These are phyloP conservation scores for Termitomyces sp. DNA, from an alignment of 768 basidiomycete genomes.

Conservation along the genomic window DNA sequence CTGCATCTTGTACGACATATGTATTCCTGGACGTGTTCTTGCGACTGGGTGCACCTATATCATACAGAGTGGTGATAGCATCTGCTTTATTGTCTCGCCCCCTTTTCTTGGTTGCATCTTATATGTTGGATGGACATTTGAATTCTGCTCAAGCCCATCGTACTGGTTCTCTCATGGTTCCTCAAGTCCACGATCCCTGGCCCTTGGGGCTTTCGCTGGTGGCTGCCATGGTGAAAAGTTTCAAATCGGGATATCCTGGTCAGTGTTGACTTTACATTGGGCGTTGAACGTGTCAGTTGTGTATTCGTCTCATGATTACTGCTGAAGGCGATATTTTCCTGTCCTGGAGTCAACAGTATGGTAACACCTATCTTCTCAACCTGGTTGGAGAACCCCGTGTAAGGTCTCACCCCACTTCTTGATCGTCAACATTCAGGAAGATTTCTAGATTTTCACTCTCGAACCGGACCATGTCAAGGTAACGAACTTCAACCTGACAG, in stretches of 20 bases:
- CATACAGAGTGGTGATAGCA: not conserved
- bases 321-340: constrained; percentile 23
- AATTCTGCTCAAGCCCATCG: not conserved
- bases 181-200: constrained; percentile 28
- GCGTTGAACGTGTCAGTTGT: not conserved
- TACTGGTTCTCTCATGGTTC: constrained; percentile 29
- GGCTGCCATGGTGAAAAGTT: constrained; percentile 15
- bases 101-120: not conserved
- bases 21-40: constrained; percentile 1
- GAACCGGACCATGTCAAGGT: constrained; percentile 47
- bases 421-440: not conserved
- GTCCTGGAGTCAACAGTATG: constrained; percentile 22
- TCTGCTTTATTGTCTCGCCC: constrained; percentile 8
- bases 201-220: constrained; percentile 34
- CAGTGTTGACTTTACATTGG: constrained; percentile 3
- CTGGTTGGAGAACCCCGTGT: constrained; percentile 29
- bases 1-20: not conserved
- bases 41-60: not conserved
- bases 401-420: not conserved
- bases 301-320: not conserved
- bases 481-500: not conserved
- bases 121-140: not conserved
- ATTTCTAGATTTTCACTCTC: constrained; percentile 32
- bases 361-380: constrained; percentile 21
- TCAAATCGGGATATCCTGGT: constrained; percentile 25